Conservation (phyloP, 148 eudicot genomes). For the Vaccinium vitisidaea region DNA sequence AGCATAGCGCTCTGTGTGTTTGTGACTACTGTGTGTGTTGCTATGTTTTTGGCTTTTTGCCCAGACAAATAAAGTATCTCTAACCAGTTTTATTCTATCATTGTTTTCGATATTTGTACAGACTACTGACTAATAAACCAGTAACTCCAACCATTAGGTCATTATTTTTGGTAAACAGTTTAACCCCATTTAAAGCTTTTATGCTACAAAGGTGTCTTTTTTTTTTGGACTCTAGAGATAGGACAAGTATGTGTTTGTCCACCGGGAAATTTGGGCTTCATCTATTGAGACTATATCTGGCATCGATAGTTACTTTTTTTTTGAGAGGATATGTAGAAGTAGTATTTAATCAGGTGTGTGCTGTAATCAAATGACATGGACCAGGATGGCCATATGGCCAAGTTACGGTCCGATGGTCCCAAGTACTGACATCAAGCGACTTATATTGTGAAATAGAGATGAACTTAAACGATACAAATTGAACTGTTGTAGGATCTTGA, state of each 20-base stretch:
- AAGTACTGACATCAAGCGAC: slow-evolving; percentile 44
- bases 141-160: not conserved
- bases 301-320: not conserved
- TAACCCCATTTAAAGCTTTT: not conserved
- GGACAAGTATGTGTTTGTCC: not conserved
- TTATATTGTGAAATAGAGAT: slow-evolving; percentile 32
- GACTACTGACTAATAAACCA: not conserved
- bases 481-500: slow-evolving; percentile 20
- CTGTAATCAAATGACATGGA: slow-evolving; percentile 25
- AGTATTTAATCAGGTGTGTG: slow-evolving; percentile 7
- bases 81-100: not conserved
- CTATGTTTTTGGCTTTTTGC: not conserved
- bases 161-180: not conserved
- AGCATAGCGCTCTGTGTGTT: no score
- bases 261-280: not conserved
- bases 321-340: not conserved
- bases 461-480: slow-evolving; percentile 25
- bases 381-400: slow-evolving; percentile 34
- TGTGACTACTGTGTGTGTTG: not conserved
- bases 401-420: slow-evolving; percentile 37
- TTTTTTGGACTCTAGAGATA: not conserved
- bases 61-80: not conserved
- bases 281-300: not conserved
- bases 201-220: not conserved
- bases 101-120: not conserved